phyloP scores from a whole-genome alignment of 2,329 filamentous ascomycete species.

The Blumeriella jaapii region DNA sequence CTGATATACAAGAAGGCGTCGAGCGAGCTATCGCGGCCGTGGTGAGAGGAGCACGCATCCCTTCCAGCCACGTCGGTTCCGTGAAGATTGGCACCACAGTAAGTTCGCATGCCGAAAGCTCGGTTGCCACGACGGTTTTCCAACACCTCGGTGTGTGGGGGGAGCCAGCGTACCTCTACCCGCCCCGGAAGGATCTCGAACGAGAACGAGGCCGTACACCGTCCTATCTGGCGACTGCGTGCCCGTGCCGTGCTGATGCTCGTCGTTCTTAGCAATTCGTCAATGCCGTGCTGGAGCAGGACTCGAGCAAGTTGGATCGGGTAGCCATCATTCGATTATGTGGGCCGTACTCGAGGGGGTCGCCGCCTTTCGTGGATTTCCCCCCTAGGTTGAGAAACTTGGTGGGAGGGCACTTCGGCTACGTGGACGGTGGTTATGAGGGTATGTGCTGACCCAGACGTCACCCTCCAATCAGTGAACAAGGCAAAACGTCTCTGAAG shows the following conservation, averaged over 20 bases:
- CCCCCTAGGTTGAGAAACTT: conserved; percentile 34
- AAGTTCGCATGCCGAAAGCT: conserved; percentile 5
- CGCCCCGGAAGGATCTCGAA: conserved; percentile 2
- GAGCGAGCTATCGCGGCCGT: conserved; percentile 35
- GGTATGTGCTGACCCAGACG: conserved; percentile 11
- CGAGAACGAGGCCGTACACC: too few species aligned
- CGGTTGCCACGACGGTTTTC: neutral
- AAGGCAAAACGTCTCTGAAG: too few species aligned
- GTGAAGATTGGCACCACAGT: conserved; percentile 36
- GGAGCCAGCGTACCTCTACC: neutral
- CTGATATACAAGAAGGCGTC: conserved; percentile 40
- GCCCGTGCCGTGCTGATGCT: neutral
- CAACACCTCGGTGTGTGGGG: neutral
- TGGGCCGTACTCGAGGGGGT: conserved; percentile 35
- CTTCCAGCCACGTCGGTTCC: conserved; percentile 31
- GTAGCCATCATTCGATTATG: conserved; percentile 42
- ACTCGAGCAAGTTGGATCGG: conserved; percentile 36
- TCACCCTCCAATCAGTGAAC: too few species aligned
- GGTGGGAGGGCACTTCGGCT: conserved; percentile 36
- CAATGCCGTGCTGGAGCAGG: conserved; percentile 39
- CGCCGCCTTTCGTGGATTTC: conserved; percentile 39
- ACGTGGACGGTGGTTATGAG: conserved; percentile 33
- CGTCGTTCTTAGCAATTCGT: conserved; percentile 32
- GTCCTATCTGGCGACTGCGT: neutral
- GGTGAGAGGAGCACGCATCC: conserved; percentile 29